Evolutionary conservation across 225 moss, liverwort and hornwort genomes (phyloP), one percentile per base, ranked within the genome.

Genomic region (Bryum argenteum): DNA sequence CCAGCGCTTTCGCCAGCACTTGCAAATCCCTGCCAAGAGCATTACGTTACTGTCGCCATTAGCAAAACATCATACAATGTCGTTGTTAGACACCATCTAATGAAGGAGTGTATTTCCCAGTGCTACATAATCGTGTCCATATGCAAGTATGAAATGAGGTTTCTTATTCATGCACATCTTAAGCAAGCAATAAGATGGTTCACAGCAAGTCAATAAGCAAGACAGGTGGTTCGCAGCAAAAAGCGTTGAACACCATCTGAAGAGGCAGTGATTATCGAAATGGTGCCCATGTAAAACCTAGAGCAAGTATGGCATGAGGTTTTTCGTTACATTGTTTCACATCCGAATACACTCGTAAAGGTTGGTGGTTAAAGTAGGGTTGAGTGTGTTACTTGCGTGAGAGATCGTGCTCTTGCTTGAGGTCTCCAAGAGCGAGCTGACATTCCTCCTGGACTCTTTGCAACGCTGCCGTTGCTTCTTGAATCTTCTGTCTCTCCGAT

Each of bases 361-460:
- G 2, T 17, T 1, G 15, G 23, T 9, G 18, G 11, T 54, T 9
- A 8, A 28, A 64, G 17, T 40, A 3, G 10, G 2, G 39, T 18
- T 66, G 21, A 16, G 13, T 15, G 5, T 7, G 17, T 43, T 58
- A 79, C 79, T 69, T 72, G 13, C 40, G 21, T 39, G 76, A 69
- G 1, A 40, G 47, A 56, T 76, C 74, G n/a, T 41, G 48, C 63
- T 79, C 79, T 73, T 71, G 70, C 53, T 75, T 65, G 15, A 85
- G 44, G 41, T 74, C 51, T 54, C 47, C 52, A 15, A 82, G 67
- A 45, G 74, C 67, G 33, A 44, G 53, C 48, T 77, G 66, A 40
- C 79, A 76, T 48, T 82, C 76, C 24, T 79, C 82, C 20, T 67
- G 66, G n/a, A 71, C 70, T 77, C 82, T 70, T 18, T 71, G 63